Percentiles rank a stretch among this genome's conserved stretches.
Evolutionary conservation across 441 rosid species (phyloP).

Genomic region (Populus hybrid): DNA sequence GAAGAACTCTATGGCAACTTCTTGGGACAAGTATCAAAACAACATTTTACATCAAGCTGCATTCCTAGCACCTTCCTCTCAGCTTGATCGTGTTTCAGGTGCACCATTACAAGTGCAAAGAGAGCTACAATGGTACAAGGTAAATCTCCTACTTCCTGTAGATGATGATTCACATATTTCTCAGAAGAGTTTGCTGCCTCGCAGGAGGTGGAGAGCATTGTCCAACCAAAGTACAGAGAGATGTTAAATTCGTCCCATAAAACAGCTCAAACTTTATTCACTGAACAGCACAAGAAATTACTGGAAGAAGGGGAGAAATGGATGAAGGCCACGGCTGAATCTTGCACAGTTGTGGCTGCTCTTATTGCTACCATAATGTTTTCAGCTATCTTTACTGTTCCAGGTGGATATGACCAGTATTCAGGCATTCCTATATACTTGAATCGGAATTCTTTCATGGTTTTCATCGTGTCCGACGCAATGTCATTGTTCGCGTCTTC

Average conservation of each 20-base stretch:
- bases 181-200: neutral
- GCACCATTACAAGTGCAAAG: conserved; percentile 82
- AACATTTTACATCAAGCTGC: conserved; percentile 76
- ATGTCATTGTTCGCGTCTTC: conserved; percentile 60
- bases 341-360: conserved; percentile 71
- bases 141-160: conserved; percentile 1
- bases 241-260: conserved; percentile 36
- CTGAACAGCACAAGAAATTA: conserved; percentile 45
- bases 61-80: conserved; percentile 46
- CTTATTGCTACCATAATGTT: conserved; percentile 75
- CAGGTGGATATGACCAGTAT: conserved; percentile 40
- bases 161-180: neutral
- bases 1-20: conserved; percentile 44
- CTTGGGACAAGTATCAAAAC: conserved; percentile 40
- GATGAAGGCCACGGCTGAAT: conserved; percentile 67
- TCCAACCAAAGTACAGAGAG: conserved; percentile 55
- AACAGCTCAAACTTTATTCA: conserved; percentile 51
- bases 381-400: conserved; percentile 57
- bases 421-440: conserved; percentile 37
- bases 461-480: conserved; percentile 57
- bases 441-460: conserved; percentile 25
- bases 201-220: conserved; percentile 68
- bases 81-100: conserved; percentile 63
- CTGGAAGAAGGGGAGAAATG: conserved; percentile 68
- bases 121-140: conserved; percentile 74